Conservation (phyloP, 1,139 yeast genomes). For the Yamadazyma mexicana region DNA sequence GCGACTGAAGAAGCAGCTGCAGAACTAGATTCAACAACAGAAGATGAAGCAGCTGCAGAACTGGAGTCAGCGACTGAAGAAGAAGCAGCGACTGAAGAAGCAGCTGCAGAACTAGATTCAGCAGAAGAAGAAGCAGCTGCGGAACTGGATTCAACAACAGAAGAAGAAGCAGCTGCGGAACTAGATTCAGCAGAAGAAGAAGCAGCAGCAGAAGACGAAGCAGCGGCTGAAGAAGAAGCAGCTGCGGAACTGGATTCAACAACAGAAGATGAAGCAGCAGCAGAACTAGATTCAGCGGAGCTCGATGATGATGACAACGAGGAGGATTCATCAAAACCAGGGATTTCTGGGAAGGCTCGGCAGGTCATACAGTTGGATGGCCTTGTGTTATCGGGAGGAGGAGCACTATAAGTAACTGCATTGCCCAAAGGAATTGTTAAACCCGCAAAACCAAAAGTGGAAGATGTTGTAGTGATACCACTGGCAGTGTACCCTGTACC, state of each 20-base stretch:
- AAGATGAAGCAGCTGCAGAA: slow-evolving; percentile 3
- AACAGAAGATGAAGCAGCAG: slow-evolving; percentile 7
- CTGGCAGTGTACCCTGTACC: slow-evolving; percentile 22
- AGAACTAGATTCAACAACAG: slow-evolving; percentile 4
- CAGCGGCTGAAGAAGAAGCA: slow-evolving; percentile 6
- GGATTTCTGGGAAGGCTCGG: slow-evolving; percentile 11
- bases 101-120: slow-evolving; percentile 6
- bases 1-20: slow-evolving; percentile 7
- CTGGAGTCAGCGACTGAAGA: slow-evolving; percentile 4
- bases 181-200: slow-evolving; percentile 5
- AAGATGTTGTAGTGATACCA: slow-evolving; percentile 9
- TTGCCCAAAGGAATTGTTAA: slow-evolving; percentile 12
- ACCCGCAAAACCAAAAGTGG: slow-evolving; percentile 11
- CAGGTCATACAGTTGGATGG: slow-evolving; percentile 14
- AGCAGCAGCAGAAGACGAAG: slow-evolving; percentile 6
- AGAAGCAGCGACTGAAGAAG: slow-evolving; percentile 5
- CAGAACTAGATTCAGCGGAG: slow-evolving; percentile 5
- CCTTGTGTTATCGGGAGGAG: slow-evolving; percentile 14
- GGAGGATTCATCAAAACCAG: slow-evolving; percentile 10
- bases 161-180: slow-evolving; percentile 8
- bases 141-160: slow-evolving; percentile 6
- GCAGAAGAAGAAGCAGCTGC: slow-evolving; percentile 7
- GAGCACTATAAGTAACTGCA: slow-evolving; percentile 19
- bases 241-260: slow-evolving; percentile 7
- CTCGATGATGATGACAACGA: slow-evolving; percentile 9